These are phyloP conservation scores for Cercospora sp. DNA, from an alignment of 2,329 filamentous ascomycete genomes.

Conservation along the genomic window DNA sequence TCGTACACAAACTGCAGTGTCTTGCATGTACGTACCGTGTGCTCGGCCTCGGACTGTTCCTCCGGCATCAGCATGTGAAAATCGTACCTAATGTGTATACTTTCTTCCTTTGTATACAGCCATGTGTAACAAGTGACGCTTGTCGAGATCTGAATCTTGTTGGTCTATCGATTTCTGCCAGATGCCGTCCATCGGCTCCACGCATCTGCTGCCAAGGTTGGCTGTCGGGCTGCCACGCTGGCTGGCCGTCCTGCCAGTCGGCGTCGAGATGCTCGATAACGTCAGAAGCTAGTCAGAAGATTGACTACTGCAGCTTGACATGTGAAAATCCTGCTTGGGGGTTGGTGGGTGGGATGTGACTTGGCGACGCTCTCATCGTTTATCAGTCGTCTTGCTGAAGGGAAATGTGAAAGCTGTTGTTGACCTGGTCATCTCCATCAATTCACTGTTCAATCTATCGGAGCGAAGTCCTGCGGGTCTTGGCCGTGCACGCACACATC, in stretches of 20 bases:
- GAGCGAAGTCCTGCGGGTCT: background rate
- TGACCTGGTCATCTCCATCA: background rate
- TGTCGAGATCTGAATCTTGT: background rate
- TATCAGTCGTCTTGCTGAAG: background rate
- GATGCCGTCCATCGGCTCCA: background rate
- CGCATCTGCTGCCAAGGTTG: background rate
- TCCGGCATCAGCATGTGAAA: background rate
- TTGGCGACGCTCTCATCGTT: background rate
- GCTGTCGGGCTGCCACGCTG: background rate
- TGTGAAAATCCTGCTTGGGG: background rate
- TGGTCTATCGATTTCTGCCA: background rate
- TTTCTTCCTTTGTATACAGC: background rate
- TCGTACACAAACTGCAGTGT: background rate
- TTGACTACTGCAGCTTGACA: background rate
- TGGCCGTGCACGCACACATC: background rate
- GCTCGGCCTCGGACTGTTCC: background rate
- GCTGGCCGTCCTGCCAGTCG: background rate
- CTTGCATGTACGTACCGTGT: background rate
- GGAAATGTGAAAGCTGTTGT: background rate
- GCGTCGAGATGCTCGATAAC: background rate
- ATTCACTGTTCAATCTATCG: background rate
- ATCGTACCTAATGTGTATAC: background rate
- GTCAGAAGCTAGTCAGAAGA: background rate
- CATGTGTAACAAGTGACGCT: background rate
- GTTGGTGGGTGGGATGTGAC: background rate